Evolutionary conservation across 106 monocot genomes (phyloP).

Genomic region (Iris macrosiphon): DNA sequence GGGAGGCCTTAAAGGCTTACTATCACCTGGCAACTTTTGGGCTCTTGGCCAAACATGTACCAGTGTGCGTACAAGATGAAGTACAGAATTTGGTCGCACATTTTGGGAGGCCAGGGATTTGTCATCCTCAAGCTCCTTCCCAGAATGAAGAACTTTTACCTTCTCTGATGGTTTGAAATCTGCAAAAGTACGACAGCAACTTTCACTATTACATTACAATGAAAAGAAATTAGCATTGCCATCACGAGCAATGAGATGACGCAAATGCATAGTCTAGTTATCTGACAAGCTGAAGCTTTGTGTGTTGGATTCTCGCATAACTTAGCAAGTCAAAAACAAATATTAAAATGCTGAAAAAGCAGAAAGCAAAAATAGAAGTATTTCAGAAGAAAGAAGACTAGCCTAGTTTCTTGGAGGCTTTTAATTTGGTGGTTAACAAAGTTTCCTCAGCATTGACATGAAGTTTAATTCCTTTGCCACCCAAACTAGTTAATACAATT

Average conservation of each 20-base stretch:
- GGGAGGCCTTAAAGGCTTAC: constrained; percentile 78
- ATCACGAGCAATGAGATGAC: too few species aligned
- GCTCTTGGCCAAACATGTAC: constrained; percentile 88
- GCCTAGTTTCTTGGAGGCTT: constrained; percentile 93
- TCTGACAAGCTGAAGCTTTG: too few species aligned
- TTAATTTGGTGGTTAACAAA: constrained; percentile 46
- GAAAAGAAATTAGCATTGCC: not conserved
- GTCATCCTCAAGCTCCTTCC: constrained; percentile 77
- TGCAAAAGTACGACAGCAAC: constrained; percentile 25
- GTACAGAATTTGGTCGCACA: constrained; percentile 79
- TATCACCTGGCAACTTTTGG: constrained; percentile 80
- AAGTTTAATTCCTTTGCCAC: constrained; percentile 68
- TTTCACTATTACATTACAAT: not conserved
- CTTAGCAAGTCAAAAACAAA: too few species aligned
- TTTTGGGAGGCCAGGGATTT: constrained; percentile 52
- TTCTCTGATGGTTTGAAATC: constrained; percentile 70
- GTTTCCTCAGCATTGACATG: constrained; percentile 63
- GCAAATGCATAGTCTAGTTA: too few species aligned
- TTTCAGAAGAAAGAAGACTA: constrained; percentile 8
- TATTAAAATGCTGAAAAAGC: not conserved
- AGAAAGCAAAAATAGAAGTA: constrained; percentile 4
- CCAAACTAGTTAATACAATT: constrained; percentile 55
- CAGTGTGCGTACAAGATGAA: constrained; percentile 76
- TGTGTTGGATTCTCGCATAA: too few species aligned
- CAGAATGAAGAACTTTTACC: constrained; percentile 60